phyloP scores from a whole-genome alignment of 2,329 filamentous ascomycete species.

The Penicillium sclerotiorum region DNA sequence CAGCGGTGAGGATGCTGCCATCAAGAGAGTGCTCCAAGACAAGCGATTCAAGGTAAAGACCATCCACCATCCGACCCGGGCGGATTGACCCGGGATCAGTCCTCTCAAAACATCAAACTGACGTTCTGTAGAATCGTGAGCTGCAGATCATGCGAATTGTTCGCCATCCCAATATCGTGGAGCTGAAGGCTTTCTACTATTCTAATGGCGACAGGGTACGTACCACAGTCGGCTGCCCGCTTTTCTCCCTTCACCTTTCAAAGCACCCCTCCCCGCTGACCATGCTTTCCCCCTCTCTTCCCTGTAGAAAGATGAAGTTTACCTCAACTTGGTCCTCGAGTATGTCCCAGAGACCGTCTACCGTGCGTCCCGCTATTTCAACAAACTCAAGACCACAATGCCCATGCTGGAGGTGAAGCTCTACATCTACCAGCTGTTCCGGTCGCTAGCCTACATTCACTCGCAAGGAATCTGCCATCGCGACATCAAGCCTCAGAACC shows the following conservation, averaged over 20 bases:
- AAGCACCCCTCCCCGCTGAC: constrained; percentile 2
- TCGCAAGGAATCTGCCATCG: constrained; percentile 98
- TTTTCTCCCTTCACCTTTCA: too few species aligned
- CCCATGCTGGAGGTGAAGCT: constrained; percentile 98
- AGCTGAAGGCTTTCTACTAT: constrained; percentile 99
- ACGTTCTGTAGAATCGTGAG: constrained; percentile 83
- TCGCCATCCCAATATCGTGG: constrained; percentile 96
- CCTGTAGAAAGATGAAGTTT: constrained; percentile 90
- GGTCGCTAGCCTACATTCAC: constrained; percentile 97
- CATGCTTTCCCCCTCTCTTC: constrained; percentile 9
- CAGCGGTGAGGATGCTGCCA: constrained; percentile 96
- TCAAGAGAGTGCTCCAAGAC: constrained; percentile 98
- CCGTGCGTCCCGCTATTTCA: constrained; percentile 96
- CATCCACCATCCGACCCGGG: constrained; percentile 8
- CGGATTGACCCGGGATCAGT: constrained; percentile 5
- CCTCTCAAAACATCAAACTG: constrained; percentile 24
- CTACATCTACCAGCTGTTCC: constrained; percentile 99
- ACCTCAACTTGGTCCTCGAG: constrained; percentile 96
- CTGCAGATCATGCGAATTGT: constrained; percentile 99
- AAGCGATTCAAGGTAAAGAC: constrained; percentile 95
- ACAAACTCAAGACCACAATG: constrained; percentile 99
- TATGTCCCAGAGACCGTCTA: constrained; percentile 99
- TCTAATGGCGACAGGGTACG: constrained; percentile 94
- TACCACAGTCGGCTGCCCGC: neutral
- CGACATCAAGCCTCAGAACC: constrained; percentile 98